Evolutionary conservation across 768 basidiomycete species (phyloP).

Genomic region (Inosperma sp.): DNA sequence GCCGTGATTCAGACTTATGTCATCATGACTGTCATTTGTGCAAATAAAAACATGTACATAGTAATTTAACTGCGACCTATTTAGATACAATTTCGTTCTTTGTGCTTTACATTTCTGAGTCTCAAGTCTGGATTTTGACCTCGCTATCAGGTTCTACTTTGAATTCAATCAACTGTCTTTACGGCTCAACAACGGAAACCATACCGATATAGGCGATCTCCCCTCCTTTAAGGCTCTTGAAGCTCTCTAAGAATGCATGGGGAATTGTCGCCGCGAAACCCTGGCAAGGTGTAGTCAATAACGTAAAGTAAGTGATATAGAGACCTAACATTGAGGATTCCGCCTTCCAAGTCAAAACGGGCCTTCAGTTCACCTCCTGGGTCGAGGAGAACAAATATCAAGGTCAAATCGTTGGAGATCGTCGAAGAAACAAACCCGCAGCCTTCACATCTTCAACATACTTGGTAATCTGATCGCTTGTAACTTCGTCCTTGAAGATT

Average conservation of each 20-base stretch:
- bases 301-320: neutral
- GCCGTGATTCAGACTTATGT: no score
- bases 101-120: no score
- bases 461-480: slow-evolving; percentile 4
- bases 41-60: no score
- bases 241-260: slow-evolving; percentile 1
- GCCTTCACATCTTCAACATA: neutral
- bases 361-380: slow-evolving; percentile 7
- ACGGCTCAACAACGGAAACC: neutral
- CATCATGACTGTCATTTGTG: no score
- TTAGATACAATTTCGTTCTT: no score
- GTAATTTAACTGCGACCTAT: no score
- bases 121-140: no score
- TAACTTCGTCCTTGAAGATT: slow-evolving; percentile 9
- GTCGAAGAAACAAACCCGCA: neutral
- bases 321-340: slow-evolving; percentile 6
- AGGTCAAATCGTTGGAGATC: neutral
- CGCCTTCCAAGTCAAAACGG: neutral
- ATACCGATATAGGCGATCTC: slow-evolving; percentile 20
- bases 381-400: neutral
- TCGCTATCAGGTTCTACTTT: neutral
- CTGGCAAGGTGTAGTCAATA: slow-evolving; percentile 1
- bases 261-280: slow-evolving; percentile 19
- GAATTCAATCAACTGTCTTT: neutral
- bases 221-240: slow-evolving; percentile 11